phyloP scores from a whole-genome alignment of 2,329 filamentous ascomycete genomes.

The Phoma sp. region DNA sequence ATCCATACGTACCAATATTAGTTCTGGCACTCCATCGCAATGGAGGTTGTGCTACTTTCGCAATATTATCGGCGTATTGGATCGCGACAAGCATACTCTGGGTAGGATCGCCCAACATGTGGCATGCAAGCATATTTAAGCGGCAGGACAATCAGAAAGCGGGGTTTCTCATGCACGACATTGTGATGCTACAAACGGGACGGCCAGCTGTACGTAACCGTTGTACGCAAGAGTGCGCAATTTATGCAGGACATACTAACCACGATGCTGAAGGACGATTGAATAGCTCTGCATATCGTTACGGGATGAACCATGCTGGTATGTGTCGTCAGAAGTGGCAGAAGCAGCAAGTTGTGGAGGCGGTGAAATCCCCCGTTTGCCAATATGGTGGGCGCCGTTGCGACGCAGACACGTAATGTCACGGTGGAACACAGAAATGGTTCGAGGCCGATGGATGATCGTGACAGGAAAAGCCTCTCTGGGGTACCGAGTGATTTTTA shows the following conservation, averaged over 20 bases:
- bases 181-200: background rate
- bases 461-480: background rate
- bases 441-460: background rate
- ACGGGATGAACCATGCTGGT: background rate
- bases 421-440: background rate
- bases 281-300: background rate
- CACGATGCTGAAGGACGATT: background rate
- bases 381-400: background rate
- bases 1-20: background rate
- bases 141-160: slow-evolving; percentile 2
- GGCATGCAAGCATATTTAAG: background rate
- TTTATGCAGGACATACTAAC: slow-evolving; percentile 1
- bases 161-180: slow-evolving; percentile 10
- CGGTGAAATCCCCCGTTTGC: background rate
- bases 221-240: background rate
- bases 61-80: background rate
- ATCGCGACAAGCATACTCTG: background rate
- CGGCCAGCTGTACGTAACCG: background rate
- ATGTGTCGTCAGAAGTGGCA: background rate
- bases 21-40: background rate
- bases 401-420: background rate
- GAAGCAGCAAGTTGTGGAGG: background rate
- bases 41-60: background rate
- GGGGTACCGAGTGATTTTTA: background rate
- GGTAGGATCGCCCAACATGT: slow-evolving; percentile 3